phyloP scores from a whole-genome alignment of 257 asterid species.

The Fraxinus anomala region DNA sequence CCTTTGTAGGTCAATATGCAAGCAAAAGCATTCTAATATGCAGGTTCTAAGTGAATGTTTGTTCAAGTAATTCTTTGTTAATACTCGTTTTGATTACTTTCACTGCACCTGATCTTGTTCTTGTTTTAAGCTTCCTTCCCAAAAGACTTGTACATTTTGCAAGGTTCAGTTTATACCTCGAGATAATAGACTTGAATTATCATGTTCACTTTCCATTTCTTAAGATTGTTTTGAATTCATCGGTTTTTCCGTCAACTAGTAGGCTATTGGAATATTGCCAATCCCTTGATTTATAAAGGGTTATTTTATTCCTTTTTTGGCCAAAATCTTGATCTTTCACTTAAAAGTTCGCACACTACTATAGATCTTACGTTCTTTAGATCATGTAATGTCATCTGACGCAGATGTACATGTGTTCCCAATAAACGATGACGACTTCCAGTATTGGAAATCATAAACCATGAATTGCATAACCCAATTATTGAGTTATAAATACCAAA shows the following conservation, averaged over 20 bases:
- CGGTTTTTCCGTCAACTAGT: neutral
- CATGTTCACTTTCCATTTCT: neutral
- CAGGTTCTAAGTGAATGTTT: slow-evolving; percentile 12
- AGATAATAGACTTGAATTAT: neutral
- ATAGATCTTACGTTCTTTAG: neutral
- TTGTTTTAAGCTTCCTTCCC: neutral
- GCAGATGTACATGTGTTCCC: neutral
- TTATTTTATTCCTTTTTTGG: neutral
- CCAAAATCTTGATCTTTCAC: neutral
- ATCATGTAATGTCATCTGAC: neutral
- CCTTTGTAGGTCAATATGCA: slow-evolving; percentile 11
- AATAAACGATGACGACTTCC: neutral
- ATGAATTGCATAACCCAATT: neutral
- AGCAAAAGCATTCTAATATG: slow-evolving; percentile 1
- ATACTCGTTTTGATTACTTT: neutral
- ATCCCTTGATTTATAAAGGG: neutral
- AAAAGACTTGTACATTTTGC: neutral
- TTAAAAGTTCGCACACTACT: neutral
- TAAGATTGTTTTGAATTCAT: neutral
- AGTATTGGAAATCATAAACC: neutral
- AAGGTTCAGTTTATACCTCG: neutral
- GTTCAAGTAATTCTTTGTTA: slow-evolving; percentile 1
- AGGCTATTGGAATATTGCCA: neutral
- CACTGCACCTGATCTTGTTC: neutral
- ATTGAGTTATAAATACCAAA: neutral